Conservation (phyloP, 1,284 basidiomycete species). For the Waitea zeae region DNA sequence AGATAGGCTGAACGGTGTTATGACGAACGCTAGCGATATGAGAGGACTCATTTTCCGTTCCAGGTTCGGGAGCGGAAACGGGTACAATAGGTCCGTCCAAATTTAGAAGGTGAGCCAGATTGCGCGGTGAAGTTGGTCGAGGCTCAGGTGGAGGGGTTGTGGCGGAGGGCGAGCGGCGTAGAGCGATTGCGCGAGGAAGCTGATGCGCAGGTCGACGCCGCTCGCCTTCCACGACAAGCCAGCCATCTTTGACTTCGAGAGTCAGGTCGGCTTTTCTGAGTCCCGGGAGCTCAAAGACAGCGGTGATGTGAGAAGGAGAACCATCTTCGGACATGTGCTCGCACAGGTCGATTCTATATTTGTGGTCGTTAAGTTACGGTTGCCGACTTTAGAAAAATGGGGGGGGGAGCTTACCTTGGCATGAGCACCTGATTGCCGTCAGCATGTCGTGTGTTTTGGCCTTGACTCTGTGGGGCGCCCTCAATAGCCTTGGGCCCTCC, state of each 20-base stretch:
- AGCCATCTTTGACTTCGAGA: conserved; percentile 22
- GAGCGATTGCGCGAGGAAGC: neutral
- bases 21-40: conserved; percentile 6
- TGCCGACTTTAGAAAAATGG: no score
- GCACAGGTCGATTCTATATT: no score
- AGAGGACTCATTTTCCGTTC: conserved; percentile 2
- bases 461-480: no score
- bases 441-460: no score
- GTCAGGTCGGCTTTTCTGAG: conserved; percentile 28
- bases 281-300: conserved; percentile 38
- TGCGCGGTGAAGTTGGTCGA: neutral
- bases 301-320: conserved; percentile 19
- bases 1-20: no score
- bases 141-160: neutral
- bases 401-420: no score
- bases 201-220: conserved; percentile 15
- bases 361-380: no score
- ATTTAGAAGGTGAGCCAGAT: no score
- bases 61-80: no score
- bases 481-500: no score
- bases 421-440: no score
- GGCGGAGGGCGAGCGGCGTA: neutral
- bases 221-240: conserved; percentile 26
- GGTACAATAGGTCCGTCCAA: no score
- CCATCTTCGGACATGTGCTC: conserved; percentile 33